Evolutionary conservation across 805 yeast species (phyloP).

Genomic region (Starmerella asiatica): DNA sequence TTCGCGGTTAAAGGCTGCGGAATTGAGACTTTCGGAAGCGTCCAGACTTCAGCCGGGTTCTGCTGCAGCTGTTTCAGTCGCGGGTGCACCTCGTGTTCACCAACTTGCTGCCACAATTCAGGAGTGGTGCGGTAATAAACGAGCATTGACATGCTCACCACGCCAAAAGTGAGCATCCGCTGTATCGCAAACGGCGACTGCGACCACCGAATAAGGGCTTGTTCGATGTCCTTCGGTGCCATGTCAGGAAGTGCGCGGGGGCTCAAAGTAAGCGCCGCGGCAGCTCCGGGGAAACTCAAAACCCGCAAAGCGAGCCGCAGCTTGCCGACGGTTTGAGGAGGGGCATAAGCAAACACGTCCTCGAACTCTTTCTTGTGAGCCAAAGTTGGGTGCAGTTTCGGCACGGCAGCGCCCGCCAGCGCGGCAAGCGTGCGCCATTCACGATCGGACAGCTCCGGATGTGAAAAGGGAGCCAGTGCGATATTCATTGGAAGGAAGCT

Average conservation of each 20-base stretch:
- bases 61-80: slow-evolving; percentile 2
- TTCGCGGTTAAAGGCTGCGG: slow-evolving; percentile 4
- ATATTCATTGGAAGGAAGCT: not conserved
- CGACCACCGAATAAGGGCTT: slow-evolving; percentile 31
- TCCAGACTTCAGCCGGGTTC: not conserved
- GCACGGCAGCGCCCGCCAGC: slow-evolving; percentile 2
- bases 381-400: slow-evolving; percentile 4
- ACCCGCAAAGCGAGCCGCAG: slow-evolving; percentile 17
- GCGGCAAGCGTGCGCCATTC: slow-evolving; percentile 13
- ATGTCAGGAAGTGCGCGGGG: slow-evolving; percentile 20
- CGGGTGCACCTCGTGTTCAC: slow-evolving; percentile 13
- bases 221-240: slow-evolving; percentile 25
- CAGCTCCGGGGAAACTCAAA: slow-evolving; percentile 19
- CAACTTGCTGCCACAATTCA: slow-evolving; percentile 2
- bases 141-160: slow-evolving; percentile 21
- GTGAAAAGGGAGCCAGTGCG: not conserved
- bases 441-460: not conserved
- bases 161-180: slow-evolving; percentile 28
- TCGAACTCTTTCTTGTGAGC: slow-evolving; percentile 3
- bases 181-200: slow-evolving; percentile 30
- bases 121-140: slow-evolving; percentile 5
- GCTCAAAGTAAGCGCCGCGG: slow-evolving; percentile 20
- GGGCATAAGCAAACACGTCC: not conserved
- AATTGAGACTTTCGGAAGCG: slow-evolving; percentile 5
- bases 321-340: not conserved